These are phyloP conservation scores for Cladosporium sp. DNA, from an alignment of 2,329 filamentous ascomycete genomes.

Conservation along the genomic window DNA sequence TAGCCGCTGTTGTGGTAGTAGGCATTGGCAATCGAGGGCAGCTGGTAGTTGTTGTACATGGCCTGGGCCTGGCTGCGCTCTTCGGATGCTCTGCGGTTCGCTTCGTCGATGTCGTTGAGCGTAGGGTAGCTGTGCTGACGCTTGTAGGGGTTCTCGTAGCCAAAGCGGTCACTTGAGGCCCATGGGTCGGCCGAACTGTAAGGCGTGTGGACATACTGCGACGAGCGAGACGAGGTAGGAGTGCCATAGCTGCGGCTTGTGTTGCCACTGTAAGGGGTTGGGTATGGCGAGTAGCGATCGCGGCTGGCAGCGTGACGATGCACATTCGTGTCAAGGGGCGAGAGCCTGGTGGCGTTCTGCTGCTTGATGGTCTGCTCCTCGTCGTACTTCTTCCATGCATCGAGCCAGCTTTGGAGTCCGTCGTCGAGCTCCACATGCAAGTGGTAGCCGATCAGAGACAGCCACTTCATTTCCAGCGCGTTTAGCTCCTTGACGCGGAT, in stretches of 20 bases:
- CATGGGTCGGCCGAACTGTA: constrained; percentile 32
- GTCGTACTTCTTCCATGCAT: constrained; percentile 63
- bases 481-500: constrained; percentile 83
- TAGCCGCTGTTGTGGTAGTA: constrained; percentile 29
- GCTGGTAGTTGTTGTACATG: constrained; percentile 27
- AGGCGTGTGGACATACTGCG: constrained; percentile 28
- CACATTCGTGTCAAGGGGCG: constrained; percentile 63
- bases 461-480: constrained; percentile 80
- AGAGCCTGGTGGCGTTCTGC: constrained; percentile 41
- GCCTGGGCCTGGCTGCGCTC: constrained; percentile 28
- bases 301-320: constrained; percentile 48
- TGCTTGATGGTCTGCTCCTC: constrained; percentile 37
- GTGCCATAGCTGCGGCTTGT: constrained; percentile 23
- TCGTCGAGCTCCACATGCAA: constrained; percentile 83
- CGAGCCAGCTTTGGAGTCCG: constrained; percentile 62
- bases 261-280: constrained; percentile 30
- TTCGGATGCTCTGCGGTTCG: constrained; percentile 28
- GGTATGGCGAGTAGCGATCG: constrained; percentile 41
- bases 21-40: constrained; percentile 19
- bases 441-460: constrained; percentile 74
- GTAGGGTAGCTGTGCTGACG: constrained; percentile 29
- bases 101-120: constrained; percentile 31
- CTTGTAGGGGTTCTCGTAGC: constrained; percentile 32
- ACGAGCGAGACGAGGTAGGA: constrained; percentile 28
- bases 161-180: constrained; percentile 25